Base-by-base conservation (phyloP, 768 basidiomycete species). In the Pisolithus tinctorius region DNA sequence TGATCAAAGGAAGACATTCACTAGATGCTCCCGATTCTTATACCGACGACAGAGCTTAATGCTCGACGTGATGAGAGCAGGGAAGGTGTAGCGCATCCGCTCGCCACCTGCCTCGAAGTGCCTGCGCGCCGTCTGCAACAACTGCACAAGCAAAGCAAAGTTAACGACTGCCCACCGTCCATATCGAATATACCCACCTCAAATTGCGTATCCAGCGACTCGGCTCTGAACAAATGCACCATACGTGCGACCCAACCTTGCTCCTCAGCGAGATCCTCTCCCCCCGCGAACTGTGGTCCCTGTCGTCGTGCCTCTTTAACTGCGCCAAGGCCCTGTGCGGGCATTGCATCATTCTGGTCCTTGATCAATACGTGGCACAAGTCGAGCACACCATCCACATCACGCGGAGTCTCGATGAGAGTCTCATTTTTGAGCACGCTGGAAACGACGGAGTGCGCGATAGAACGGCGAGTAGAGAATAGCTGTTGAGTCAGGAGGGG, bases 201-300 rank as follows among this genome's bases (percentile, higher is more conserved):
- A 57, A 93, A 95, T 61, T 99, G 96, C 11, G 85, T 80, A 58
- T 80, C 87, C 56, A 97, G 66, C 26, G 89, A 87, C 47, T 96
- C 92, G 0, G 90, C 79, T 20, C 85, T 74, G 81, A 98, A 96
- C 30, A 98, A 67, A 73, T 99, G 96, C 2, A 98, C 88, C 91
- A 98, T 97, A 55, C 95, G 75, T 38, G 96, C 95, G 14, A 97
- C 83, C 96, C 96, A 99, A 0, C 96, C 96, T 61, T 99, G 96
- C 67, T 99, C 96, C 67, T 99, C 96, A 0, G 93, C 94, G 74
- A 93, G 77, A 63, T 98, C 95, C 64, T 94, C 90, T 47, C 84
- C 70, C 64, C 95, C 94, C 47, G 79, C 60, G 27, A 74, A 71
- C 58, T 83, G 79, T 9, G 81, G 74, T 6, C 81, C 82, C 51